A percentile compares a stretch with the other conserved stretches of the same genome.
Conservation (phyloP, 75 land plant genomes). For the Cryptomeria japonica region DNA sequence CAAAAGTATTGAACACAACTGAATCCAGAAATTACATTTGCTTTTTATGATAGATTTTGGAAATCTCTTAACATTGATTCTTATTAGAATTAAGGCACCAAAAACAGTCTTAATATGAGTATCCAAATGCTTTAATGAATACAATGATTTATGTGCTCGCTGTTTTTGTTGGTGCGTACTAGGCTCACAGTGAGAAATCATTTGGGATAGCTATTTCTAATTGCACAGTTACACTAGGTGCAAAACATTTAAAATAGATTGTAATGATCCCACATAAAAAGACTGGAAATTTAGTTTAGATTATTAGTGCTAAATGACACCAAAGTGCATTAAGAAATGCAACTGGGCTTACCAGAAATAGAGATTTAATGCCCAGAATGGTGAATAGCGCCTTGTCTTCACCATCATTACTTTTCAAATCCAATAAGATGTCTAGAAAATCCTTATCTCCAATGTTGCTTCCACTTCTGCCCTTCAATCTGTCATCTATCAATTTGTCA, state of each 20-base stretch:
- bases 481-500: conserved; percentile 18
- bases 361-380: conserved; percentile 1
- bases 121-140: too few relatives aligned
- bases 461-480: conserved; percentile 16
- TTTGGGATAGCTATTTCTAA: too few relatives aligned
- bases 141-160: too few relatives aligned
- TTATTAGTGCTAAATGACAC: neutral
- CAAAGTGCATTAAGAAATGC: neutral
- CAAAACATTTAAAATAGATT: neutral
- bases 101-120: too few relatives aligned
- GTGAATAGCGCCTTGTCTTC: too few relatives aligned
- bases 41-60: too few relatives aligned
- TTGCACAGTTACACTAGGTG: neutral
- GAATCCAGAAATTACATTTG: too few relatives aligned
- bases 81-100: too few relatives aligned
- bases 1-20: too few relatives aligned
- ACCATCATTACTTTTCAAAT: neutral
- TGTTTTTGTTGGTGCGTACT: too few relatives aligned
- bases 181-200: too few relatives aligned
- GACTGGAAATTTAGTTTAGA: neutral
- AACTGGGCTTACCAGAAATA: neutral
- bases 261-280: neutral
- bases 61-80: too few relatives aligned
- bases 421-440: conserved; percentile 44
- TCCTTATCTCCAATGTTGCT: conserved; percentile 22